Evolutionary conservation across 805 yeast genomes (phyloP), one percentile per base, ranked within the genome.

Genomic region (Candida palmyrensis): DNA sequence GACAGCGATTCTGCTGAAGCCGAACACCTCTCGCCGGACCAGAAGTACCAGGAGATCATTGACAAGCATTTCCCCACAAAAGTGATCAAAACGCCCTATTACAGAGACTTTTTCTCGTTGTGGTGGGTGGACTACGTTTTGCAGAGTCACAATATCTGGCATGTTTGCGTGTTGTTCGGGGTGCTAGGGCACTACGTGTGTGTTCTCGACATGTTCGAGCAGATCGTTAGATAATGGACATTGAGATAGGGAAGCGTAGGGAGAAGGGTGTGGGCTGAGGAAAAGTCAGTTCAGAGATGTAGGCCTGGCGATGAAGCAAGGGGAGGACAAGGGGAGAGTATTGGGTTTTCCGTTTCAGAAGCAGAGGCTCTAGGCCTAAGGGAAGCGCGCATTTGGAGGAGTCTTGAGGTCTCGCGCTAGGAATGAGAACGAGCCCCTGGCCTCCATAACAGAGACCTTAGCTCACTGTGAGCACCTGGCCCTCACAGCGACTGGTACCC

Each of bases 81-180:
- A 10, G 65, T 65, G 6, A 44, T 42, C 1, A 37, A 40, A 15
- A 61, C 70, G 3, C 67, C 67, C 5, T 60, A 58, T 36, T 44
- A 45, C 31, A 44, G 56, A 2, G 63, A 61, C 11, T 68, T 79
- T 33, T 47, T 59, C 22, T 77, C 87, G 1, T 53, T 83, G 14
- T 90, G 82, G 90, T 88, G 96, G 90, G 79, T 79, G 11, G 92
- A 84, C 46, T 83, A 82, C 53, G 55, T 73, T 18, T 66, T 79
- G 34, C 72, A 77, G 26, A 85, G 96, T 23, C 98, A 90, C 57
- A 89, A 88, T 49, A 66, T 90, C 19, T 90, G 98, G 98, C 98
- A 90, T 59, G 54, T 87, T 9, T 86, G 83, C 51, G 98, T 92
- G 19, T 73, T 92, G 12, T 68, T 83, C 17, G 98, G 98, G 2